Percentiles rank a stretch among this genome's conserved stretches.
Evolutionary conservation across 2,329 filamentous ascomycete species (phyloP).

Genomic region (Aspergillus sergii): DNA sequence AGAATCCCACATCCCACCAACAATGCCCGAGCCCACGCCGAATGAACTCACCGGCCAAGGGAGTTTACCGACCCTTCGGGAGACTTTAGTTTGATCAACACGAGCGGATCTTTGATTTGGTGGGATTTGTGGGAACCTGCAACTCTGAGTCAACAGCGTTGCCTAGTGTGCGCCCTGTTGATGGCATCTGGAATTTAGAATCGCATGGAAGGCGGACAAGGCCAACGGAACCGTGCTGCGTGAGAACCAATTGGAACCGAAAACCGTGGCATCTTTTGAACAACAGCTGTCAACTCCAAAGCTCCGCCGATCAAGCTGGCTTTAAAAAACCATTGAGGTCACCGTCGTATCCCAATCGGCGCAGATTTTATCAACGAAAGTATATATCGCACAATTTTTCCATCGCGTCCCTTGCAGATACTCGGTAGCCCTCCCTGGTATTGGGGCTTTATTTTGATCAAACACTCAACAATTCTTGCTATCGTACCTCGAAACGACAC

Average conservation of each 20-base stretch:
- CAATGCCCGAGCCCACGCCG: background rate
- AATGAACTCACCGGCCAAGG: background rate
- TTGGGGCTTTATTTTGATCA: background rate
- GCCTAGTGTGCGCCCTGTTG: conserved; percentile 27
- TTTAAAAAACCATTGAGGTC: too few relatives aligned
- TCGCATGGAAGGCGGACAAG: conserved; percentile 32
- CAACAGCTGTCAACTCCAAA: conserved; percentile 6
- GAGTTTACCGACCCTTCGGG: background rate
- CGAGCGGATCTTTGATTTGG: background rate
- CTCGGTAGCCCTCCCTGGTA: background rate
- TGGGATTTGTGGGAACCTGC: background rate
- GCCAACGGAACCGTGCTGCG: conserved; percentile 3
- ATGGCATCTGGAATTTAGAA: conserved; percentile 34
- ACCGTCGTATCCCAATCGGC: background rate
- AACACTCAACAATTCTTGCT: background rate
- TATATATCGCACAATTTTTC: background rate
- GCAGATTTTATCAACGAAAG: background rate
- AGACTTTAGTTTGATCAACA: background rate
- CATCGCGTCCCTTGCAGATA: background rate
- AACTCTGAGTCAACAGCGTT: background rate
- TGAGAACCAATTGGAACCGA: conserved; percentile 3
- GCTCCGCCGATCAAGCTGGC: background rate
- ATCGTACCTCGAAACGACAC: background rate
- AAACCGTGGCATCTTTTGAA: conserved; percentile 10
- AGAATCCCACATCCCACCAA: background rate